Base-by-base conservation (phyloP, 202 grass and related monocot genomes). In the Eragrostis tef region DNA sequence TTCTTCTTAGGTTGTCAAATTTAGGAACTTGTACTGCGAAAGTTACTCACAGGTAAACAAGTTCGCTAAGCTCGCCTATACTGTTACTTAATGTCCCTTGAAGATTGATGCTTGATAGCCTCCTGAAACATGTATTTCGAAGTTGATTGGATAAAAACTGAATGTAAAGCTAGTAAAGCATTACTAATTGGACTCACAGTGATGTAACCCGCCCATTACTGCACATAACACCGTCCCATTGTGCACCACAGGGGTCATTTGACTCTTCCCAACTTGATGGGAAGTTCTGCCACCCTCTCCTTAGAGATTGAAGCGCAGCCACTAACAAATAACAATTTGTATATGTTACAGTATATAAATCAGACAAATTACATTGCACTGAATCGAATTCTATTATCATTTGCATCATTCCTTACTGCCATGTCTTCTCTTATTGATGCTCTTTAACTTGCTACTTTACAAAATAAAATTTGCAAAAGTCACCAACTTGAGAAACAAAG, bases 221-320 rank as follows among this genome's bases (percentile, higher is more conserved):
- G 79, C 95, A 98, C 19, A 31, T 25, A 86, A 98, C 81, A 46
- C 95, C 95, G 64, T 91, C 92, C 95, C 95, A 94, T 54, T n/a
- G 78, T 56, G 49, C 52, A 39, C 78, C 84, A 52, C 92, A 98
- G 48, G 92, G 92, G 73, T 94, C 92, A 41, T 64, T 59, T 31
- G 92, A 88, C 39, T 71, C 53, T 64, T 84, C 75, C 92, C 95
- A 98, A 70, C 9, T 93, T 86, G 92, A 78, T 74, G 92, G 95
- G 64, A 81, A 62, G 77, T 93, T 84, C 75, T 90, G 76, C 92
- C 95, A 98, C 25, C 49, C 51, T 51, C 60, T 77, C 46, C 84
- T 71, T 53, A 98, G 64, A 67, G 82, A 88, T 65, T 79, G 86
- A 44, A 98, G 87, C 3, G 86, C 88, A 54, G 41, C 67, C 85